These are phyloP conservation scores for Mycena indigotica DNA, from an alignment of 768 basidiomycete genomes.

Conservation along the genomic window DNA sequence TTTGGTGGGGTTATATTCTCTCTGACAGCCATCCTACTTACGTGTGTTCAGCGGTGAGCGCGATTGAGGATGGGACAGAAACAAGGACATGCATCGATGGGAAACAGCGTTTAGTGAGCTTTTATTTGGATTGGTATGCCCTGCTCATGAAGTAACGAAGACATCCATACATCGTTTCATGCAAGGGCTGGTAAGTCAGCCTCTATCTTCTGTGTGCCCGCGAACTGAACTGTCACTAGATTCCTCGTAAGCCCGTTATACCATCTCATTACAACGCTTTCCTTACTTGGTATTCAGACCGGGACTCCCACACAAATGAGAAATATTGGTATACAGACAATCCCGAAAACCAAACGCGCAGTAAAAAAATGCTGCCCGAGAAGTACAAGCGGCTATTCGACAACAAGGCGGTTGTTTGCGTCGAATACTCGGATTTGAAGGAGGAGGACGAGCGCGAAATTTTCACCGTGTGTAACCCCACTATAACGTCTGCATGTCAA, in stretches of 20 bases:
- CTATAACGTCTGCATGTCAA: background rate
- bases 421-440: slow-evolving; percentile 69
- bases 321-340: slow-evolving; percentile 24
- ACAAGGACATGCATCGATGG: slow-evolving; percentile 75
- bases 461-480: slow-evolving; percentile 57
- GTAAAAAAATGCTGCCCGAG: slow-evolving; percentile 48
- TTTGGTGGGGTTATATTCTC: slow-evolving; percentile 57
- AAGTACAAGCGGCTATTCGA: slow-evolving; percentile 61
- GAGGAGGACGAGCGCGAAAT: slow-evolving; percentile 66
- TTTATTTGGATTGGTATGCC: too few relatives aligned
- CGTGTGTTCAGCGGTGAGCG: slow-evolving; percentile 44
- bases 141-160: too few relatives aligned
- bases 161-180: slow-evolving; percentile 76
- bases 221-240: slow-evolving; percentile 36
- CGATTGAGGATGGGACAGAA: slow-evolving; percentile 64
- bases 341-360: slow-evolving; percentile 22
- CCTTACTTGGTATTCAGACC: background rate
- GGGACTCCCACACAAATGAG: slow-evolving; percentile 10
- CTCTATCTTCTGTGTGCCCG: slow-evolving; percentile 6
- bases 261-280: background rate
- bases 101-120: slow-evolving; percentile 80
- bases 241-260: slow-evolving; percentile 46
- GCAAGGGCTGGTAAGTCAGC: slow-evolving; percentile 48
- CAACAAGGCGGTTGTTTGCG: slow-evolving; percentile 78
- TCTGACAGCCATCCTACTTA: background rate